Percentiles rank a stretch among this genome's conserved stretches.
Conservation (phyloP, 1,284 basidiomycete species). For the Puccinia coronata region DNA sequence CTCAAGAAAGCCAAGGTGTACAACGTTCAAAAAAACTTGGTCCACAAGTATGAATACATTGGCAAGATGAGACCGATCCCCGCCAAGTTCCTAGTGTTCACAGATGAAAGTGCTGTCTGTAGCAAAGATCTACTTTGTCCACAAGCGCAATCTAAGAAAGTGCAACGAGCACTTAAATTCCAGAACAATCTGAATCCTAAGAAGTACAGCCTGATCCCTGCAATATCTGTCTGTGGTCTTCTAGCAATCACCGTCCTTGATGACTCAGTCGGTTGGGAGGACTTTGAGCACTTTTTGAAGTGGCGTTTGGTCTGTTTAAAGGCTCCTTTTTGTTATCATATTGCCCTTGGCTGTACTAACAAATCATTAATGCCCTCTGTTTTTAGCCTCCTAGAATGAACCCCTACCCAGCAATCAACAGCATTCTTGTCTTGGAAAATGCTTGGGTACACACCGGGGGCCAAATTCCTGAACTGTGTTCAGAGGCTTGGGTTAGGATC, state of each 20-base stretch:
- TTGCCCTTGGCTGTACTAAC: too few relatives aligned
- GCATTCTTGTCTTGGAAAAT: not conserved
- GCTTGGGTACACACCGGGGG: not conserved
- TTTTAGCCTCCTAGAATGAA: not conserved
- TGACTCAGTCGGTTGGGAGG: not conserved
- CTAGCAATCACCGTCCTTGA: not conserved
- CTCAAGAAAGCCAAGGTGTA: not conserved
- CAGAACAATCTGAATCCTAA: not conserved
- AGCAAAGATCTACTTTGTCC: not conserved
- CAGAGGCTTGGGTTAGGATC: not conserved
- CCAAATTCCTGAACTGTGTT: not conserved
- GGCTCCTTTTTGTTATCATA: not conserved
- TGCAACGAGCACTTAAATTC: not conserved
- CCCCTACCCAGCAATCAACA: not conserved
- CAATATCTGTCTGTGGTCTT: not conserved
- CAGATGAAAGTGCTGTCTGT: not conserved
- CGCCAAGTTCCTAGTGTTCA: not conserved
- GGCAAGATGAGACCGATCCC: not conserved
- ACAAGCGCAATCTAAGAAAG: not conserved
- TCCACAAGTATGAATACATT: not conserved
- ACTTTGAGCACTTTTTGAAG: constrained; percentile 14
- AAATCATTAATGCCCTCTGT: too few relatives aligned
- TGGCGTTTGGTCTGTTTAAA: not conserved
- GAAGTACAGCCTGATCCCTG: not conserved
- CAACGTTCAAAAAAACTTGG: not conserved